Percentiles rank a stretch among this genome's conserved stretches.
Evolutionary conservation across 1,284 basidiomycete species (phyloP).

Genomic region (Boletus mariae): DNA sequence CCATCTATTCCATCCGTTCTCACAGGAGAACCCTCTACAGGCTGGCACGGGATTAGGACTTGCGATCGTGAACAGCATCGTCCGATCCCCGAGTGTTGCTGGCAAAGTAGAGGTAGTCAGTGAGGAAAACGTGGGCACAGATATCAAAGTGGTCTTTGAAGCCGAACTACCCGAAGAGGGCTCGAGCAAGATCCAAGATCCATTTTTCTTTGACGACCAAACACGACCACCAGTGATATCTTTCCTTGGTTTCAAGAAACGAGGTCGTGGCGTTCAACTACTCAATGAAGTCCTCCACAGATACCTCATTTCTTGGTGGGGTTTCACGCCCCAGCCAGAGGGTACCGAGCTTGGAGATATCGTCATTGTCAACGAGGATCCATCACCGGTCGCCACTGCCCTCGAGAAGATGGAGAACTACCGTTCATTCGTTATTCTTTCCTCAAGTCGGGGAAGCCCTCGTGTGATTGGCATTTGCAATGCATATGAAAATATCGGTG

Average conservation of each 20-base stretch:
- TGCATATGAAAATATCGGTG: conserved; percentile 78
- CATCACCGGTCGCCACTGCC: conserved; percentile 54
- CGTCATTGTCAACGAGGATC: conserved; percentile 81
- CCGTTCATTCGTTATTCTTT: conserved; percentile 72
- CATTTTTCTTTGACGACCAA: conserved; percentile 46
- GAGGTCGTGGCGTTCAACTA: conserved; percentile 68
- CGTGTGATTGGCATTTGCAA: conserved; percentile 59
- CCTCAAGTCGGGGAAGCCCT: conserved; percentile 65
- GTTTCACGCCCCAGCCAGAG: conserved; percentile 54
- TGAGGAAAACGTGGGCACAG: conserved; percentile 87
- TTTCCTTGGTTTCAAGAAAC: conserved; percentile 69
- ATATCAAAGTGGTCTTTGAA: conserved; percentile 85
- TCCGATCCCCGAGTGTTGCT: conserved; percentile 80
- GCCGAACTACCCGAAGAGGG: conserved; percentile 60
- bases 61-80: conserved; percentile 93
- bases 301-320: conserved; percentile 79
- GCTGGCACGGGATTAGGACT: conserved; percentile 95
- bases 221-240: conserved; percentile 55
- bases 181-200: conserved; percentile 38
- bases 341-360: conserved; percentile 63
- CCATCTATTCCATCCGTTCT: conserved; percentile 95
- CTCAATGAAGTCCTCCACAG: conserved; percentile 59
- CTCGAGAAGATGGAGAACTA: conserved; percentile 54
- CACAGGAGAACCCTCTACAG: conserved; percentile 88
- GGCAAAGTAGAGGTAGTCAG: conserved; percentile 90